Evolutionary conservation across 1,284 basidiomycete species (phyloP), one percentile per base, ranked within the genome.

Genomic region (Ceratobasidium sp.): DNA sequence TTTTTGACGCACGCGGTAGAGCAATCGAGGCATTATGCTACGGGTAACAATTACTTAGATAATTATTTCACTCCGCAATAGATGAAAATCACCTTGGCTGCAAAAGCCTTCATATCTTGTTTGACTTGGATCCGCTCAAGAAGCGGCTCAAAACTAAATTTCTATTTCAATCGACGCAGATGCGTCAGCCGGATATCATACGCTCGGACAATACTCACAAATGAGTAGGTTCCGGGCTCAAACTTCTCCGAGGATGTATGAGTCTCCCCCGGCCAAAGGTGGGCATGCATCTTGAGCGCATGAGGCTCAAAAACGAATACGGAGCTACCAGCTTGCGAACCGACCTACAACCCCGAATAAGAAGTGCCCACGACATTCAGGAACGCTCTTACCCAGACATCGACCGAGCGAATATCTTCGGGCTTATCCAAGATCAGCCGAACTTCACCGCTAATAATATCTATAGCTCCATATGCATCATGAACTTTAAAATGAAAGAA

Each of bases 81-180:
- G 3, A 48, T 32, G 16, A 36, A 26, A 16, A 30, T 34, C 30
- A 21, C 48, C 46, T 65, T 53, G 26, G 34, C 46, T 10, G 10
- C 45, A 46, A 46, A 46, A 3, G 45, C 45, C n/a, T 46, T 46
- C 45, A 46, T 46, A 46, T 65, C 62, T 23, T 65, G 62, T 9
- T n/a, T 5, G 6, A 65, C 46, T 12, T 50, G 16, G 45, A 65
- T 45, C 32, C 32, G 32, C 16, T 52, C 32, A 14, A 48, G 62
- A 53, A 65, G 46, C 5, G 62, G 46, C 16, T 65, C 62, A 65
- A 65, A 65, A 6, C 45, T 23, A 53, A 65, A 65, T 23, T 45
- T 28, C 62, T 65, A 45, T 8, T n/a, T n/a, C n/a, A n/a, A n/a
- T n/a, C n/a, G n/a, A n/a, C n/a, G n/a, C n/a, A n/a, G n/a, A n/a